Percentiles rank a stretch among this genome's conserved stretches.
phyloP scores from a whole-genome alignment of 2,329 filamentous ascomycete species.

The Lizonia empirigonia region DNA sequence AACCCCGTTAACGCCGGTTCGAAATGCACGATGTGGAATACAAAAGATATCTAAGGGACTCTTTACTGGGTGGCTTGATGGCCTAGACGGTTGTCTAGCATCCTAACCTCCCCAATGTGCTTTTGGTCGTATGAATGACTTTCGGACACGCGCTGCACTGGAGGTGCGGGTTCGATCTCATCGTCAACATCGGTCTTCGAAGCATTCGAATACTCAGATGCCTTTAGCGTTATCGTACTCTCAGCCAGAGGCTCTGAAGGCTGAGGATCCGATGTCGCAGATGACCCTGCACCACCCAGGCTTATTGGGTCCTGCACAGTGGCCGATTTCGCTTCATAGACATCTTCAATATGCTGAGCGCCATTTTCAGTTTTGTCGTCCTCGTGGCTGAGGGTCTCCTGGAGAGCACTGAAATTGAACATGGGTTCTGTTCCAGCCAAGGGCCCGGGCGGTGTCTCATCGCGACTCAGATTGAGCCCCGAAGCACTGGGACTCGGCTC shows the following conservation, averaged over 20 bases:
- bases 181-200: constrained; percentile 26
- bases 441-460: constrained; percentile 42
- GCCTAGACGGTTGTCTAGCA: constrained; percentile 29
- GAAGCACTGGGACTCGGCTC: constrained; percentile 60
- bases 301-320: background rate
- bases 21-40: constrained; percentile 5
- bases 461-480: constrained; percentile 51
- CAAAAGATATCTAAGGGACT: background rate
- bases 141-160: constrained; percentile 27
- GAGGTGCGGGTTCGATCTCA: constrained; percentile 35
- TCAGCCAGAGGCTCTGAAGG: constrained; percentile 17
- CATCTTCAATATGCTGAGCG: constrained; percentile 50
- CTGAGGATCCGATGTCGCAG: background rate
- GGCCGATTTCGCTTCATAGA: constrained; percentile 17
- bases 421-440: constrained; percentile 71
- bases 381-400: constrained; percentile 76
- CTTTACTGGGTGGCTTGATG: constrained; percentile 42
- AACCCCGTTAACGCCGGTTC: constrained; percentile 22
- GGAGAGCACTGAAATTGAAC: constrained; percentile 90
- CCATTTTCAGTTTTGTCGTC: constrained; percentile 50
- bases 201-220: constrained; percentile 16
- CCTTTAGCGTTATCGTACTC: constrained; percentile 38
- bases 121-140: constrained; percentile 39
- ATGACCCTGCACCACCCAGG: constrained; percentile 2
- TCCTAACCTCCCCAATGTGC: constrained; percentile 41